Base-by-base conservation (phyloP, 176 grass and related monocot species). In the Hordeum marinum region DNA sequence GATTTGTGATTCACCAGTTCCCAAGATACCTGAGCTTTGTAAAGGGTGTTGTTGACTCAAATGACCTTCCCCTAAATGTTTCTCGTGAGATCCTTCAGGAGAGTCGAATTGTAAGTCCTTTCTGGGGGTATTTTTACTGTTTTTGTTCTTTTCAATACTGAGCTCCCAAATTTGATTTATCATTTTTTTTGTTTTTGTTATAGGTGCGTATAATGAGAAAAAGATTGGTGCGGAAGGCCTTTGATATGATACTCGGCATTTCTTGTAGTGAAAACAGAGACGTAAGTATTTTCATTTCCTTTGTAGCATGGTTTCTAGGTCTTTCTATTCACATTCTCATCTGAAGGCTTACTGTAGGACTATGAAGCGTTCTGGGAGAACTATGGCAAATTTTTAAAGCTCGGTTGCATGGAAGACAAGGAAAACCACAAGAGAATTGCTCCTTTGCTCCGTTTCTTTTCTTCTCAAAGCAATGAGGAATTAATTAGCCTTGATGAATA, bases 31-130 rank as follows among this genome's bases (percentile, higher is more conserved):
- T 99, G 76, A 96, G 96, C 91, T 99, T 99, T 92, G 90, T 99
- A 20, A 99, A 94, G 82, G 96, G 93, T 86, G 96, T 96, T 82
- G 96, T 99, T 21, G 96, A 99, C 88, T 99, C 96, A 25, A 94
- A 96, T 88, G 96, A 96, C 25, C 96, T 99, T 89, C 94, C 96
- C 65, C 85, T 99, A 76, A 99, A 99, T 58, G 96, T 99, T 77
- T 99, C 96, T 67, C 93, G 96, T 58, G 96, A 99, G 86, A 99
- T 99, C 50, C 93, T 99, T 81, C 96, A 99, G 94, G 96, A 99
- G 89, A 99, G 96, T 83, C 88, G 96, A 82, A 94, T 99, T 89
- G 96, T 96, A 90, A 90, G 96, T 78, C 48, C 60, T 37, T 79
- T 75, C 9, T 58, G 11, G 35, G 24, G 27, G n/a, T 50, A 18